These are phyloP conservation scores for Hemileia vastatrix DNA, from an alignment of 1,284 basidiomycete genomes.

Conservation along the genomic window DNA sequence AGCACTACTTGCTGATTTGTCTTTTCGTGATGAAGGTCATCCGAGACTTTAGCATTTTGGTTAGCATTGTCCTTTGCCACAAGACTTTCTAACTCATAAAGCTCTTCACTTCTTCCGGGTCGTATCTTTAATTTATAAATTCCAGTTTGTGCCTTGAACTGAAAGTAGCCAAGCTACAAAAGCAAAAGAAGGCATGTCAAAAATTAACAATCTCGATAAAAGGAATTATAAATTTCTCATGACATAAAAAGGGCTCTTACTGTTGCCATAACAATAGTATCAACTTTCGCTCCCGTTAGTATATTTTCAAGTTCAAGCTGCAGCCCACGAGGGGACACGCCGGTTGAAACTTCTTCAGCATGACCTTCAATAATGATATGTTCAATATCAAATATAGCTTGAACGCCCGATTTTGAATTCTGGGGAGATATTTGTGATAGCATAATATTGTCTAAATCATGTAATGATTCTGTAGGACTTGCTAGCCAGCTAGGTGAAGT, in stretches of 20 bases:
- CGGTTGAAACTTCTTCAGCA: constrained; percentile 60
- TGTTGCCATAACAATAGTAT: constrained; percentile 69
- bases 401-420: constrained; percentile 55
- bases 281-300: constrained; percentile 26
- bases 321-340: constrained; percentile 65
- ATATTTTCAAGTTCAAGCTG: constrained; percentile 62
- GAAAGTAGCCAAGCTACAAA: constrained; percentile 68
- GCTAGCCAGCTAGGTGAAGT: constrained; percentile 84
- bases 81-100: constrained; percentile 72
- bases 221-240: background rate
- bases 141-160: constrained; percentile 87
- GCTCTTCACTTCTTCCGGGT: constrained; percentile 65
- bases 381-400: constrained; percentile 75
- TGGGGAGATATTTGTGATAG: constrained; percentile 57
- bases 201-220: background rate
- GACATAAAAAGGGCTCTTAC: too few species aligned
- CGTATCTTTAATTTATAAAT: constrained; percentile 74
- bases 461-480: constrained; percentile 72
- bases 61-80: constrained; percentile 64
- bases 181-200: background rate
- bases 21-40: constrained; percentile 40
- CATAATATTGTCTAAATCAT: constrained; percentile 93
- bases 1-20: constrained; percentile 59
- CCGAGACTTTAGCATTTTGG: constrained; percentile 55
- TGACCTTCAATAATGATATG: constrained; percentile 90